phyloP scores from a whole-genome alignment of 495 filamentous ascomycete species.

The Penicillium malachiteum region DNA sequence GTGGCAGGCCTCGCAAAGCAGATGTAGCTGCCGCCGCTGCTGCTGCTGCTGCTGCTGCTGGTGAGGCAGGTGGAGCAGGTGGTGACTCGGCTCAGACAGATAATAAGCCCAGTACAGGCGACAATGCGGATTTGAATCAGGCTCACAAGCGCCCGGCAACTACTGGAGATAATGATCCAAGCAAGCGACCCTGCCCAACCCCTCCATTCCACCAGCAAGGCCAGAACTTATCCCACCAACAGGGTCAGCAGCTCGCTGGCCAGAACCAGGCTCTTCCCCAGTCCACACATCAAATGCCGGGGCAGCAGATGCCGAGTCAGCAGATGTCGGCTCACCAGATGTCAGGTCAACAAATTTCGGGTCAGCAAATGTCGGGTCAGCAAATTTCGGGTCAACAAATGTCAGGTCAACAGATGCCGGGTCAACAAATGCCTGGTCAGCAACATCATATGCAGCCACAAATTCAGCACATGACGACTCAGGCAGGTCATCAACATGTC shows the following conservation, averaged over 20 bases:
- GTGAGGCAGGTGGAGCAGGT: neutral
- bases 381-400: neutral
- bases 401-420: neutral
- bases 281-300: neutral
- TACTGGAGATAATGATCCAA: slow-evolving; percentile 30
- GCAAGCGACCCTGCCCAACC: slow-evolving; percentile 34
- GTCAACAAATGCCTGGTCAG: slow-evolving; percentile 8
- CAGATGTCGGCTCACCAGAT: slow-evolving; percentile 14
- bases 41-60: slow-evolving; percentile 24
- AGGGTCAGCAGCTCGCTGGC: slow-evolving; percentile 1
- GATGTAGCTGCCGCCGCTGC: slow-evolving; percentile 38
- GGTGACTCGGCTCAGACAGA: slow-evolving; percentile 10
- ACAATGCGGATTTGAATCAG: slow-evolving; percentile 18
- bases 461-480: slow-evolving; percentile 17
- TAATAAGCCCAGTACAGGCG: slow-evolving; percentile 1
- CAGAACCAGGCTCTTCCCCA: slow-evolving; percentile 11
- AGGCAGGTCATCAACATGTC: slow-evolving; percentile 9
- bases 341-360: neutral
- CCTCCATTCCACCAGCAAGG: slow-evolving; percentile 24
- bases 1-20: slow-evolving; percentile 40
- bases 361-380: neutral
- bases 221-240: slow-evolving; percentile 7
- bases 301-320: slow-evolving; percentile 10
- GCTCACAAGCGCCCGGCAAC: slow-evolving; percentile 27
- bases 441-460: slow-evolving; percentile 17